Percentiles rank a stretch among this genome's conserved stretches.
Evolutionary conservation across 306 rosid species (phyloP).

Genomic region (Fagus sylvatica): DNA sequence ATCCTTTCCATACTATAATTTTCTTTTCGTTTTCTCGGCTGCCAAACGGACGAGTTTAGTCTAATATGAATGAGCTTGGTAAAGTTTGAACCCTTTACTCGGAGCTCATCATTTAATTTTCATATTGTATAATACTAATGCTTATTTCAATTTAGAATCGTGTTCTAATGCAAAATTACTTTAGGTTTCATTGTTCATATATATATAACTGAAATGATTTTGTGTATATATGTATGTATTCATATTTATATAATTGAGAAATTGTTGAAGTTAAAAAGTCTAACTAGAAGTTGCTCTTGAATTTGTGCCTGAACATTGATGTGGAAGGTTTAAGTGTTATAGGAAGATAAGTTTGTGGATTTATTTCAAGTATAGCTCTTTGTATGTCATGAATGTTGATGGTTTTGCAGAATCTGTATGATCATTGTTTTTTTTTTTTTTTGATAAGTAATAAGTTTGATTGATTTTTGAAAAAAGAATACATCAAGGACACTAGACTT

Average conservation of each 20-base stretch:
- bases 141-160: not conserved
- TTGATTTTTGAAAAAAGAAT: no score
- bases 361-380: not conserved
- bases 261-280: no score
- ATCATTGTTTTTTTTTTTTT: no score
- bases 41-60: not conserved
- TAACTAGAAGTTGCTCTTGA: not conserved
- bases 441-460: no score
- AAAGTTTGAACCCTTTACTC: not conserved
- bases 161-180: not conserved
- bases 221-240: no score
- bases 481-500: no score
- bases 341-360: not conserved
- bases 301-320: not conserved
- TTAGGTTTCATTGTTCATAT: not conserved
- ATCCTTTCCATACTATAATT: not conserved
- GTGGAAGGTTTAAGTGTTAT: not conserved
- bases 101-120: constrained; percentile 9
- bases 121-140: not conserved
- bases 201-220: no score
- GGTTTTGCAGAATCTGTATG: not conserved
- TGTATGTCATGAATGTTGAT: not conserved
- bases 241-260: no score
- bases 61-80: not conserved
- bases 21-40: not conserved